Conservation (phyloP, 2,329 filamentous ascomycete genomes). For the Cladosporium austrohemisphaericum region DNA sequence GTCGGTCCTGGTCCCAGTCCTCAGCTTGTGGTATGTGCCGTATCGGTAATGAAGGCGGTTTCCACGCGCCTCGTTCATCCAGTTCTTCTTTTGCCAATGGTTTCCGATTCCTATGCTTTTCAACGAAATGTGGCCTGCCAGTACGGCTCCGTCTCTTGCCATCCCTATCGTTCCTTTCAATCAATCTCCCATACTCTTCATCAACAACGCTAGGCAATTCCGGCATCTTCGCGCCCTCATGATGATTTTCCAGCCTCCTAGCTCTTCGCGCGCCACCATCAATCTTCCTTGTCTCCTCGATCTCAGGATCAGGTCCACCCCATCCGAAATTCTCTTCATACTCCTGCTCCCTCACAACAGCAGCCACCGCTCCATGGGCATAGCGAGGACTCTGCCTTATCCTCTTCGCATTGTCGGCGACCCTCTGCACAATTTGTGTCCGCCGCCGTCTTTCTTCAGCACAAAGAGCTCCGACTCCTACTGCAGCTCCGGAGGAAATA, state of each 20-base stretch:
- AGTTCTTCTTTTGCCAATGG: background rate
- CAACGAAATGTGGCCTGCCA: constrained; percentile 1
- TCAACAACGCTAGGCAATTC: constrained; percentile 30
- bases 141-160: background rate
- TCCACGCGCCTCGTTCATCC: background rate
- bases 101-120: background rate
- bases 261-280: background rate
- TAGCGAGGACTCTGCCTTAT: constrained; percentile 31
- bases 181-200: constrained; percentile 22
- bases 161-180: constrained; percentile 10
- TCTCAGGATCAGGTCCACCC: background rate
- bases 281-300: background rate
- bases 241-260: background rate
- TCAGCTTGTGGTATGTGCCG: no score
- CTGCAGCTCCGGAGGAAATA: constrained; percentile 37
- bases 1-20: no score
- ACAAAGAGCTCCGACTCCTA: constrained; percentile 33
- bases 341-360: constrained; percentile 14
- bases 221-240: constrained; percentile 14
- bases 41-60: no score
- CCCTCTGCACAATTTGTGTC: constrained; percentile 31
- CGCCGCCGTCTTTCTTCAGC: constrained; percentile 35
- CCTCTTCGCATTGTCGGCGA: constrained; percentile 35
- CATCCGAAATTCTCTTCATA: constrained; percentile 7
- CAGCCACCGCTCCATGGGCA: constrained; percentile 21